Conservation (phyloP, 75 land plant species). For the Adiantum capillusveneris region DNA sequence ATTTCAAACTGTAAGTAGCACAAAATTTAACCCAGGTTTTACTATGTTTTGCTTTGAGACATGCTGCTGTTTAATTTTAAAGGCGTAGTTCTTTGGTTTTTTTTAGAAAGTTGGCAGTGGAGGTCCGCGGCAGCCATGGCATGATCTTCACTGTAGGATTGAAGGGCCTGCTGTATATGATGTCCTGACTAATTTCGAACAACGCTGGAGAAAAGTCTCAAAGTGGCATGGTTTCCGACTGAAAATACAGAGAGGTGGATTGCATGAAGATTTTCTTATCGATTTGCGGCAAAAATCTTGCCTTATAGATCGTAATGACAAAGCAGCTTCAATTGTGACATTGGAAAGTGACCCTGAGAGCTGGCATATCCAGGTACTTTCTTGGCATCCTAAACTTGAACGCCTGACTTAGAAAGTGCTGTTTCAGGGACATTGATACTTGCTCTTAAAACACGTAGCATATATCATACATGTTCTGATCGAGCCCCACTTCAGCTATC, state of each 20-base stretch:
- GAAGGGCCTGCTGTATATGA: slow-evolving; percentile 93
- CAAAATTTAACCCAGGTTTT: too few relatives aligned
- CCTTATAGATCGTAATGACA: slow-evolving; percentile 46
- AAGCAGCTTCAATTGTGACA: slow-evolving; percentile 38
- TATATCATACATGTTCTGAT: too few relatives aligned
- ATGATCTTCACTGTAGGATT: slow-evolving; percentile 78
- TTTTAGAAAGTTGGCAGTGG: neutral
- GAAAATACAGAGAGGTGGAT: slow-evolving; percentile 38
- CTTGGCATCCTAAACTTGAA: neutral
- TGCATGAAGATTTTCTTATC: slow-evolving; percentile 66
- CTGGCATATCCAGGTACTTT: slow-evolving; percentile 81
- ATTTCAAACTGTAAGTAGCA: slow-evolving; percentile 18
- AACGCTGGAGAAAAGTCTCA: slow-evolving; percentile 67
- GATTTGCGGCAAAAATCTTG: slow-evolving; percentile 53
- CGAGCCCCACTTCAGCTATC: too few relatives aligned
- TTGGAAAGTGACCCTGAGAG: slow-evolving; percentile 44
- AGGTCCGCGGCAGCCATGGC: slow-evolving; percentile 92
- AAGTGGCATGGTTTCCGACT: slow-evolving; percentile 41
- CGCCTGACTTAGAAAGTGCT: too few relatives aligned
- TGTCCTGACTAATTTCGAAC: slow-evolving; percentile 77
- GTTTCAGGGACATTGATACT: too few relatives aligned
- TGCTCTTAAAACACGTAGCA: too few relatives aligned
- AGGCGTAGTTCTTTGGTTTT: neutral
- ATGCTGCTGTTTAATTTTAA: neutral
- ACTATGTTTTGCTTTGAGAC: neutral